A percentile compares a stretch with the other conserved stretches of the same genome.
Evolutionary conservation across 768 basidiomycete genomes (phyloP).

Genomic region (Tulasnella sp.): DNA sequence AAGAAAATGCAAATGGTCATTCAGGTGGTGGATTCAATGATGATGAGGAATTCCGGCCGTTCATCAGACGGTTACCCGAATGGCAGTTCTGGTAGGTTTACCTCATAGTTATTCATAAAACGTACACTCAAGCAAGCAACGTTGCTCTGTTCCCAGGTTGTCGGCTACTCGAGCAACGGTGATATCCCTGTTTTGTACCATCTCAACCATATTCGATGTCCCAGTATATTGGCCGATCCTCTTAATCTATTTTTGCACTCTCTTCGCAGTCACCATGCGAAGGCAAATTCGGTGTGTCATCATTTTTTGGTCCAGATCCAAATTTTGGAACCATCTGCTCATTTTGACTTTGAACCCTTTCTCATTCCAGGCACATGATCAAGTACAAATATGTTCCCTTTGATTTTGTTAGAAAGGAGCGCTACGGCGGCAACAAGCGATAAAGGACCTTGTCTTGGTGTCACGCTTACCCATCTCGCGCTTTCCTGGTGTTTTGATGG

Average conservation of each 20-base stretch:
- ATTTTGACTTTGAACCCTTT: background rate
- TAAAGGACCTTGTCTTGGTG: background rate
- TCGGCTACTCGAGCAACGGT: conserved; percentile 82
- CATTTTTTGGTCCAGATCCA: background rate
- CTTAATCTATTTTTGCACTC: conserved; percentile 88
- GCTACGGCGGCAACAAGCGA: conserved; percentile 44
- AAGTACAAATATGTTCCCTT: conserved; percentile 97
- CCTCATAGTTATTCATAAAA: background rate
- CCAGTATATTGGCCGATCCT: conserved; percentile 99
- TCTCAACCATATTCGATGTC: conserved; percentile 80
- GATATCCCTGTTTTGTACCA: conserved; percentile 65
- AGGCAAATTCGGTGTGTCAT: conserved; percentile 80
- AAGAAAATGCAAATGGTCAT: conserved; percentile 24
- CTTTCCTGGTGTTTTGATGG: no score
- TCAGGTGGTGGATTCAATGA: conserved; percentile 30
- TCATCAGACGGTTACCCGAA: conserved; percentile 87
- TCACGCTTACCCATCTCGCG: no score
- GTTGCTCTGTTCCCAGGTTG: conserved; percentile 45
- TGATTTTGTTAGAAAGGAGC: conserved; percentile 85
- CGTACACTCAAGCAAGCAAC: background rate
- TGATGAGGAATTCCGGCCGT: conserved; percentile 96
- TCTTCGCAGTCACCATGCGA: conserved; percentile 91
- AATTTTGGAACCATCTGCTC: background rate
- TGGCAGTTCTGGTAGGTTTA: conserved; percentile 81
- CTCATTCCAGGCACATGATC: conserved; percentile 77